These are phyloP conservation scores for Incumbomyces lentus DNA, from an alignment of 2,329 filamentous ascomycete species.

Conservation along the genomic window DNA sequence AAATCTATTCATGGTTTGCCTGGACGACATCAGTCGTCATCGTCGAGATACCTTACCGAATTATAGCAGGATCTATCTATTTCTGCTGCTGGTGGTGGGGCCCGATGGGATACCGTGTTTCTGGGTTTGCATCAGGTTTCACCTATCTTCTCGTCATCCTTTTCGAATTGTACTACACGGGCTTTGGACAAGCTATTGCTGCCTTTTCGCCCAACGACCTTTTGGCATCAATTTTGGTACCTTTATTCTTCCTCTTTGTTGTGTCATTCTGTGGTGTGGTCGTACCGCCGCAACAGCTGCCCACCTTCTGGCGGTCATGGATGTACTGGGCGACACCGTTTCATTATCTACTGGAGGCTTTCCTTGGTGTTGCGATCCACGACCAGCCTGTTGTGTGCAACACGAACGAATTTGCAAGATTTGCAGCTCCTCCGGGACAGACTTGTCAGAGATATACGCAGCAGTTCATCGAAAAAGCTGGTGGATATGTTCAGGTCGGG, in stretches of 20 bases:
- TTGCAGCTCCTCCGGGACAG: constrained; percentile 45
- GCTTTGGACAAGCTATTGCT: constrained; percentile 53
- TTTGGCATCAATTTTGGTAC: constrained; percentile 55
- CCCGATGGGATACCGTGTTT: constrained; percentile 43
- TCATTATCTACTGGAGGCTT: constrained; percentile 65
- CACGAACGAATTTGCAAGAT: constrained; percentile 49
- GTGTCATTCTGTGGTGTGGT: constrained; percentile 66
- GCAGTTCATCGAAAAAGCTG: constrained; percentile 40
- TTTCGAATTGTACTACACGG: constrained; percentile 53
- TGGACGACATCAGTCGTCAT: constrained; percentile 57
- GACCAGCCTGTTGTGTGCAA: constrained; percentile 58
- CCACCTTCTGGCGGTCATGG: constrained; percentile 55
- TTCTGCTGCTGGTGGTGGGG: constrained; percentile 57
- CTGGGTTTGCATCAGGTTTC: constrained; percentile 52
- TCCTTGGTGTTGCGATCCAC: constrained; percentile 60
- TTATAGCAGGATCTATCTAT: constrained; percentile 56
- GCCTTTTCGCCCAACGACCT: constrained; percentile 56
- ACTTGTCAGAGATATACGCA: constrained; percentile 52
- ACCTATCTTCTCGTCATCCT: constrained; percentile 47
- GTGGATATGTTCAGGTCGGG: constrained; percentile 38
- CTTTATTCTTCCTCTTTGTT: constrained; percentile 59
- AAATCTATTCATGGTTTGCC: constrained; percentile 68
- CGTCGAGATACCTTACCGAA: constrained; percentile 59
- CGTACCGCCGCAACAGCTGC: constrained; percentile 54
- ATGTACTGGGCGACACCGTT: constrained; percentile 68